Base-by-base conservation (phyloP, 2,329 filamentous ascomycete genomes). In the Ustulina deusta region DNA sequence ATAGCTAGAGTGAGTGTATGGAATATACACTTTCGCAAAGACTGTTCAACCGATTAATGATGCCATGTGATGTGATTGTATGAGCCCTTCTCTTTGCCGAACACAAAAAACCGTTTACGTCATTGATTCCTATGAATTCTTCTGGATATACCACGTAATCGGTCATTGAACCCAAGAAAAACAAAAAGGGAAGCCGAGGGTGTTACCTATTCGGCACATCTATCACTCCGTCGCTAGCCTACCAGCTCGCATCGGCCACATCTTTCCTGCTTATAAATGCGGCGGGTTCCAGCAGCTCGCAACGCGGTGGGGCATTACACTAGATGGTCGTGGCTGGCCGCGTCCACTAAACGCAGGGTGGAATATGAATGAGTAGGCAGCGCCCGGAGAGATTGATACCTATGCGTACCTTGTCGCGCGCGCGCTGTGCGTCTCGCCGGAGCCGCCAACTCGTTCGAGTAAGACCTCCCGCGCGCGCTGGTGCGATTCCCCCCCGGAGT, bases 381-480 rank as follows among this genome's bases (percentile, higher is more conserved):
- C n/a, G n/a, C n/a, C n/a, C n/a, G n/a, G n/a, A n/a, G n/a, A n/a
- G n/a, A n/a, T n/a, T n/a, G n/a, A n/a, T n/a, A n/a, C n/a, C n/a
- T n/a, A n/a, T n/a, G n/a, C n/a, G n/a, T n/a, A n/a, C n/a, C n/a
- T n/a, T n/a, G n/a, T n/a, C n/a, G n/a, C n/a, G n/a, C n/a, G n/a
- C n/a, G n/a, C n/a, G n/a, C n/a, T n/a, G n/a, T n/a, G n/a, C n/a
- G n/a, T n/a, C n/a, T n/a, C n/a, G 15, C 48, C 56, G 63, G 48
- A 61, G 66, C 48, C 44, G 46, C 54, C 58, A 69, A 32, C 66
- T 66, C 4, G 34, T 59, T 66, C 32, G 2, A 40, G 66, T 66
- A 69, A 63, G 58, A 59, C 29, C 51, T 61, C 62, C 66, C 66
- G 58, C 25, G 59, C 15, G 9, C 36, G n/a, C n/a, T n/a, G n/a